phyloP scores from a whole-genome alignment of 345 rosid species.

The Aquilaria sinensis region DNA sequence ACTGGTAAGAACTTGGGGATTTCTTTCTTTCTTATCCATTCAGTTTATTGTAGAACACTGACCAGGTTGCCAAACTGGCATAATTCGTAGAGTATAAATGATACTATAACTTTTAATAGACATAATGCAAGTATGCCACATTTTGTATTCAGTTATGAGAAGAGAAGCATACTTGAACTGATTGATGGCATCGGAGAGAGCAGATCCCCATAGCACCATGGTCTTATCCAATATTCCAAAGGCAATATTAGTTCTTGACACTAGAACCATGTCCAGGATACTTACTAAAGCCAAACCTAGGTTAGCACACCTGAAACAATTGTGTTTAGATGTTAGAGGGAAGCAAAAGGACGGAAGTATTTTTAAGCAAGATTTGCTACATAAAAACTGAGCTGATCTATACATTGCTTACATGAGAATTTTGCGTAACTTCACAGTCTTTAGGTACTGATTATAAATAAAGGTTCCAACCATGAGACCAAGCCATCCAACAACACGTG shows the following conservation, averaged over 20 bases:
- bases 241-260: conserved; percentile 47
- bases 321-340: conserved; percentile 15
- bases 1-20: conserved; percentile 3
- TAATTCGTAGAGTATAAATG: background rate
- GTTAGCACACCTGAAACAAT: conserved; percentile 69
- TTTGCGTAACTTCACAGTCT: conserved; percentile 64
- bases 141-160: background rate
- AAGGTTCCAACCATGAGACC: conserved; percentile 95
- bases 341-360: conserved; percentile 5
- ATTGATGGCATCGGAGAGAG: conserved; percentile 82
- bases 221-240: conserved; percentile 77
- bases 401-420: conserved; percentile 60
- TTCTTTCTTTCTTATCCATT: background rate
- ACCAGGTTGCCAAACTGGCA: background rate
- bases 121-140: too few species aligned
- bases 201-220: conserved; percentile 89
- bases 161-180: conserved; percentile 70
- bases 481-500: conserved; percentile 86
- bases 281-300: conserved; percentile 54
- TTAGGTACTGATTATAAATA: conserved; percentile 61
- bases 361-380: background rate
- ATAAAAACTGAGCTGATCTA: background rate
- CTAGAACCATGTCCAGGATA: conserved; percentile 65
- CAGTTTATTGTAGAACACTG: too few species aligned
- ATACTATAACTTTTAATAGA: too few species aligned